phyloP scores from a whole-genome alignment of 176 grass and related monocot genomes.

The barley (Hordeum vulgare) region MorexV3_pseudomolecules_assembly NC_058521.1:521173840-521174339 shows the following conservation, averaged over 20 bases:
- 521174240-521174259: not conserved
- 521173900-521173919: not conserved
- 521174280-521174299: slow-evolving; percentile 6
- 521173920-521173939: not conserved
- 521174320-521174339: not conserved
- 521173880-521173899: not conserved
- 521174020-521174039: no score
- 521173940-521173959: not conserved
- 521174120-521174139: not conserved
- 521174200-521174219: not conserved
- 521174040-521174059: slow-evolving; percentile 13
- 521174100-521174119: not conserved
- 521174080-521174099: slow-evolving; percentile 8
- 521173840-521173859: not conserved
- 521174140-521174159: not conserved
- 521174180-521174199: slow-evolving; percentile 23
- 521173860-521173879: not conserved
- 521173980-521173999: slow-evolving; percentile 23
- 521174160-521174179: not conserved
- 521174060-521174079: slow-evolving; percentile 1
- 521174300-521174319: not conserved
- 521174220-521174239: not conserved
- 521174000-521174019: not conserved
- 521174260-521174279: not conserved
- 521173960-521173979: slow-evolving; percentile 18